phyloP scores from a whole-genome alignment of 1,284 basidiomycete genomes.

The Clitocybe nebularis region DNA sequence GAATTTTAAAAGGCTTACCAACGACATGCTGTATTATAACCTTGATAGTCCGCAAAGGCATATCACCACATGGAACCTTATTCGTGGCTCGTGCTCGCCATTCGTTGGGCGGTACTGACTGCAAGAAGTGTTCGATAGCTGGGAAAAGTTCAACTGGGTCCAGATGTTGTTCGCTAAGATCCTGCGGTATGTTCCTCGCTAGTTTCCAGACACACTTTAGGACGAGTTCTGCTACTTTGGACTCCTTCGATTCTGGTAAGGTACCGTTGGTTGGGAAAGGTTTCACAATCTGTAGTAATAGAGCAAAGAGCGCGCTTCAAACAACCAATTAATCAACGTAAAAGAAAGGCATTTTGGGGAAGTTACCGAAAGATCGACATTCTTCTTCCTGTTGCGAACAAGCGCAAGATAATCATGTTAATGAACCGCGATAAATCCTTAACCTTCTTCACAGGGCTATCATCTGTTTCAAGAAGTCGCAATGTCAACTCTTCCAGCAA shows the following conservation, averaged over 20 bases:
- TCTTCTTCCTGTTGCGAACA: conserved; percentile 88
- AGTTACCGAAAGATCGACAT: conserved; percentile 90
- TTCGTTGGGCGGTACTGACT: conserved; percentile 91
- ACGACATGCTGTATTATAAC: conserved; percentile 96
- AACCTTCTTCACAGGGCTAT: conserved; percentile 68
- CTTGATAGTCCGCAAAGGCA: conserved; percentile 97
- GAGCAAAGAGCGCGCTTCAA: conserved; percentile 63
- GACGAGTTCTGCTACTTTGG: conserved; percentile 93
- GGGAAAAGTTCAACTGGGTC: conserved; percentile 88
- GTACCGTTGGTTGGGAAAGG: conserved; percentile 76
- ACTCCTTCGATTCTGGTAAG: conserved; percentile 67
- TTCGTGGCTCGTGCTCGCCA: conserved; percentile 91
- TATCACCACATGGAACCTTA: conserved; percentile 91
- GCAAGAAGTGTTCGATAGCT: conserved; percentile 93
- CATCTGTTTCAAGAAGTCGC: conserved; percentile 88
- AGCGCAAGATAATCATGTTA: conserved; percentile 94
- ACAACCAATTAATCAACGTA: conserved; percentile 9
- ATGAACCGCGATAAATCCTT: conserved; percentile 93
- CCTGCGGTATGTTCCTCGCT: conserved; percentile 90
- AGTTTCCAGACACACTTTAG: conserved; percentile 99
- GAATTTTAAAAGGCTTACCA: conserved; percentile 48
- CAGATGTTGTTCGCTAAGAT: conserved; percentile 76
- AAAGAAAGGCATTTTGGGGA: conserved; percentile 10
- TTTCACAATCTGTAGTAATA: conserved; percentile 85
- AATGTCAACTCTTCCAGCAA: conserved; percentile 86